Evolutionary conservation across 2,329 filamentous ascomycete species (phyloP), one percentile per base, ranked within the genome.

Genomic region (Camillea tinctor): DNA sequence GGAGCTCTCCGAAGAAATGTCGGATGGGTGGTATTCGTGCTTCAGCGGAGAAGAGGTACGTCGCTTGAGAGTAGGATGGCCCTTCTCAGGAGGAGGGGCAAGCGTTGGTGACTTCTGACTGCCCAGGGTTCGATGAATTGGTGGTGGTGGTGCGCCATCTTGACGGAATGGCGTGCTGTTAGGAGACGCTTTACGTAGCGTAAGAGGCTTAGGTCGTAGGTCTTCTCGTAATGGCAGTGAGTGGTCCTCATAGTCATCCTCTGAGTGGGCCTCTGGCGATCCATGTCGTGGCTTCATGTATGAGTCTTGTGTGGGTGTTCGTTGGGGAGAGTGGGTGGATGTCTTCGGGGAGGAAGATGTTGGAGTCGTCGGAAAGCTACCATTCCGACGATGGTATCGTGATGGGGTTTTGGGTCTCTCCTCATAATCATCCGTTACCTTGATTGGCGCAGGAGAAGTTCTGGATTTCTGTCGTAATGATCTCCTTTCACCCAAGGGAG

Each of bases 21-120:
- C 85, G 1, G 95, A 98, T 15, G 94, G 94, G 64, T 93, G 89
- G 69, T 97, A 99, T 76, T 99, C 94, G 72, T 98, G 94, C 78
- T 99, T 99, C 54, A 99, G 80, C 0, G 95, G 95, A 1, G 95
- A 99, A 0, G 95, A 98, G 1, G 88, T 90, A 19, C 93, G 87
- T 51, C 93, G 86, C 71, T 89, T 85, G 21, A 85, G 65, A 74
- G 74, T 81, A 64, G 73, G 73, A 66, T 63, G 78, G 69, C 58
- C 75, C 67, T 67, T 74, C 68, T 78, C 88, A 70, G 71, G 79
- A 71, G 73, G 87, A 66, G 72, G 81, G 59, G 61, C 79, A 76
- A 69, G 78, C 73, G 64, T 71, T 54, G 72, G 69, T 64, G 76
- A 63, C 62, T 78, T 73, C 66, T 79, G 74, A 52, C 75, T 73